Base-by-base conservation (phyloP, 2,329 filamentous ascomycete genomes). In the Blumeriella jaapii region DNA sequence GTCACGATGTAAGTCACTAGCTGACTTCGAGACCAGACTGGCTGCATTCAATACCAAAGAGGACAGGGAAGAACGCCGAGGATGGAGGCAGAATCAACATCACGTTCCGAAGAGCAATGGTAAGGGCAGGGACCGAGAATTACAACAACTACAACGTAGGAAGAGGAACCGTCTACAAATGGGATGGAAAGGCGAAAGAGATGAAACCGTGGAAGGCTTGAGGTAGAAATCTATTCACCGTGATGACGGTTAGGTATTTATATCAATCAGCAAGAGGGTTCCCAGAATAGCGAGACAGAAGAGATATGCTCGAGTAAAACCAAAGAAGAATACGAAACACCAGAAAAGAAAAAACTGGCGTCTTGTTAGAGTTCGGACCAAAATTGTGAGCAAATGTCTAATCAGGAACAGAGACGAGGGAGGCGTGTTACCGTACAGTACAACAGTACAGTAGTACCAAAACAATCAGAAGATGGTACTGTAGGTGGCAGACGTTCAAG, bases 121-220 rank as follows among this genome's bases (percentile, higher is more conserved):
- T 81, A 14, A 78, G 69, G 46, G 78, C 63, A 3, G 82, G 81
- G 1, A 87, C 81, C 17, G 77, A 84, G 50, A 89, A 89, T 56
- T 87, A 89, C 56, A 86, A 89, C 56, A 72, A 75, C 52, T 89
- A 89, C 59, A 89, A 89, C 59, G 78, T 87, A 32, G 82, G 82
- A 0, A 67, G 58, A 24, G 82, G 82, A 1, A 65, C 62, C 1
- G 69, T 78, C n/a, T 79, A 74, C 55, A 68, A 65, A 49, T 87
- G 82, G 82, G 65, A 82, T 54, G 62, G 61, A 12, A 55, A 44
- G 29, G 61, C 56, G 40, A 59, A 66, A 41, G 70, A 75, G 32
- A 55, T 55, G 50, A 51, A 41, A 31, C 26, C 47, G 10, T 55
- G 48, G 50, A 50, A 52, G 41, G 12, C 31, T 14, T 47, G 36